These are phyloP conservation scores for Turritis glabra DNA, from an alignment of 345 rosid genomes.

Conservation along the genomic window DNA sequence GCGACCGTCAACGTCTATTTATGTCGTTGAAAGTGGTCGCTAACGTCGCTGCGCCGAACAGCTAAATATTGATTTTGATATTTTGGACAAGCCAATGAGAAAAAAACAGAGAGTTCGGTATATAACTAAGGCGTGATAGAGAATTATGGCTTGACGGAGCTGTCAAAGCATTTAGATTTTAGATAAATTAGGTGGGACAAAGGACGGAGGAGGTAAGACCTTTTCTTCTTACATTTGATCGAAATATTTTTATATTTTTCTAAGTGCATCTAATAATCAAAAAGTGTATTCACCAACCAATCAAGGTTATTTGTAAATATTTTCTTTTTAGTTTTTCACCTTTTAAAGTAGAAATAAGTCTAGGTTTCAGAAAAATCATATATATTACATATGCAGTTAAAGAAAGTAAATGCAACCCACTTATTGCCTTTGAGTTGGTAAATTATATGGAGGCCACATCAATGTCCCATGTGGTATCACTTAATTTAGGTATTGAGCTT, in stretches of 20 bases:
- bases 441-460: slow-evolving; percentile 37
- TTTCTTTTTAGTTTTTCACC: too few relatives aligned
- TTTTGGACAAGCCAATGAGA: background rate
- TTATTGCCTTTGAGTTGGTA: slow-evolving; percentile 24
- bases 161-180: background rate
- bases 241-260: background rate
- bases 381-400: background rate
- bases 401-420: slow-evolving; percentile 23
- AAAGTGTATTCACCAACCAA: background rate
- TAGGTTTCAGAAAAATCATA: background rate
- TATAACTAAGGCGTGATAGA: background rate
- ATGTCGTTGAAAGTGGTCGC: background rate
- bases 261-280: background rate
- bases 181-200: background rate
- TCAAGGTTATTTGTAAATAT: too few relatives aligned
- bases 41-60: background rate
- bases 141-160: background rate
- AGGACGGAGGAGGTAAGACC: background rate
- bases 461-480: slow-evolving; percentile 35
- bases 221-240: background rate
- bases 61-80: background rate
- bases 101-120: background rate
- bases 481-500: slow-evolving; percentile 20
- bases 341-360: slow-evolving; percentile 1
- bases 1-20: background rate